These are phyloP conservation scores for Mycothermus thermophilus DNA, from an alignment of 495 filamentous ascomycete genomes.

Conservation along the genomic window DNA sequence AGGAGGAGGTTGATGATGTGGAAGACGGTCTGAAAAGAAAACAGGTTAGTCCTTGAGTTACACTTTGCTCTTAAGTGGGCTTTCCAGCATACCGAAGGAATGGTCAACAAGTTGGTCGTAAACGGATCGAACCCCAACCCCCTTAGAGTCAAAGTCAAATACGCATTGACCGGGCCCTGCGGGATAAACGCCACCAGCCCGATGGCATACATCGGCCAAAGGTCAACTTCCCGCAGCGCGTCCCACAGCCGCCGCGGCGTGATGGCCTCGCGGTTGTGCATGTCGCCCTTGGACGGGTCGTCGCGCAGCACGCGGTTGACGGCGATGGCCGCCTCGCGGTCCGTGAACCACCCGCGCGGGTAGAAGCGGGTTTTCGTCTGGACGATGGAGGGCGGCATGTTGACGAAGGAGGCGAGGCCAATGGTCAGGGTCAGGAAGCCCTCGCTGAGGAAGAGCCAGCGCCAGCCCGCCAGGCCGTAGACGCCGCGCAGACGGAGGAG, in stretches of 20 bases:
- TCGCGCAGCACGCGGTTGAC: conserved; percentile 62
- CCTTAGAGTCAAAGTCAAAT: conserved; percentile 49
- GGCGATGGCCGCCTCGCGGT: conserved; percentile 44
- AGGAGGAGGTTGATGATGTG: conserved; percentile 27
- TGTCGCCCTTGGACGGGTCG: conserved; percentile 50
- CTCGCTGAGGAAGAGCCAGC: conserved; percentile 45
- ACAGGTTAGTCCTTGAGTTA: neutral
- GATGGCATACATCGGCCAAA: conserved; percentile 58
- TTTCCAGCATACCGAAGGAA: conserved; percentile 31
- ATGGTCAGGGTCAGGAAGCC: conserved; percentile 38
- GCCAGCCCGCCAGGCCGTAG: conserved; percentile 43
- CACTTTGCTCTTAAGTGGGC: neutral
- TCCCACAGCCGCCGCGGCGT: conserved; percentile 43
- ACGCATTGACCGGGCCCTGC: conserved; percentile 34
- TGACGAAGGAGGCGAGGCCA: conserved; percentile 38
- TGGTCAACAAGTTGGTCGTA: conserved; percentile 53
- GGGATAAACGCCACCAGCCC: conserved; percentile 47
- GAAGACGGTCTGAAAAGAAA: conserved; percentile 8
- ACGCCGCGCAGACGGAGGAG: conserved; percentile 39
- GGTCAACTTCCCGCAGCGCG: conserved; percentile 49
- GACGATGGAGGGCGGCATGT: conserved; percentile 41
- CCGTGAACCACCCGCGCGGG: conserved; percentile 37
- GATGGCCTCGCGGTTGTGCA: conserved; percentile 47
- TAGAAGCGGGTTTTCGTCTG: conserved; percentile 38
- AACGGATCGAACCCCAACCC: conserved; percentile 52